Evolutionary conservation across 2,329 filamentous ascomycete genomes (phyloP), one percentile per base, ranked within the genome.

Genomic region (Fusarium phyllophilum): DNA sequence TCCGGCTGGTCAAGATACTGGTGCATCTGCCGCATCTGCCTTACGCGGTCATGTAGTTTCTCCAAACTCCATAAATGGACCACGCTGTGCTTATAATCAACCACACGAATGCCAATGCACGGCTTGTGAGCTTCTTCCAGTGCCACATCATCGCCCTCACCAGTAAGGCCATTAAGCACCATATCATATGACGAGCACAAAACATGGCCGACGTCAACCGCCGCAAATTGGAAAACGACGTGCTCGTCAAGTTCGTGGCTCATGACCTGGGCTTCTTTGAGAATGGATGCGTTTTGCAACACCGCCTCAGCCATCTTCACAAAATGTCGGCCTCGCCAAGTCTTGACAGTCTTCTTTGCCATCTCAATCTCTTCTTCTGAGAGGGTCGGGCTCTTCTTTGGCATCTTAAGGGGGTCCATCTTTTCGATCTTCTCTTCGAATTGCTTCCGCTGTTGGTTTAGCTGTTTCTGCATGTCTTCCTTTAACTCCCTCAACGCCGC

Each of bases 211-310:
- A 93, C 86, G 78, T 98, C 96, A 38, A 98, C 91, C 63, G 98
- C 91, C 18, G 94, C 93, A 80, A 98, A 99, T 81, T 99, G 96
- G 81, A 99, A 98, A 26, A 96, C 92, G 14, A 98, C 93, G 74
- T 91, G 91, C 81, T 98, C 96, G 76, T 96, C 94, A 85, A 99
- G 93, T 78, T 97, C 94, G 77, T 97, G 96, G 84, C 95, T 97
- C 94, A 99, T 96, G 69, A 99, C 92, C 80, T 99, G 96, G 4
- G 96, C 96, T 83, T 99, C 96, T 81, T 99, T 99, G 66, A 99
- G 83, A 34, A 92, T 90, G 13, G 94, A 91, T 6, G 96, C 96
- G 80, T 97, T 92, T 79, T 97, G 95, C 51, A 99, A 86, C 34
- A 98, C 92, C 5, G 92, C 90, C 82, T 98, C 96, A 7, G 96